Evolutionary conservation across 225 moss, liverwort and hornwort species (phyloP).

Genomic region (Sphagnum tenellum): DNA sequence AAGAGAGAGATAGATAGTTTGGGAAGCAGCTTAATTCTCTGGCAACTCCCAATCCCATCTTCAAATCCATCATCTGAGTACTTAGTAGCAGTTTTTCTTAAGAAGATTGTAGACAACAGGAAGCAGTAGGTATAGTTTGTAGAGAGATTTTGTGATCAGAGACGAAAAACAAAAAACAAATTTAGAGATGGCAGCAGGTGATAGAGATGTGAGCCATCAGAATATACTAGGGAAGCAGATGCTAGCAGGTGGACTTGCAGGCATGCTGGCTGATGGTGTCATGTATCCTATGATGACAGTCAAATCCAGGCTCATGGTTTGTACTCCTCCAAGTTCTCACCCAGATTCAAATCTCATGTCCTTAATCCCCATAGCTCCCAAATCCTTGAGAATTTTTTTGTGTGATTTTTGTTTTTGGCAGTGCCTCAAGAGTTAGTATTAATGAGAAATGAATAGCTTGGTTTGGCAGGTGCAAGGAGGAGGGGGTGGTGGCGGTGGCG

Average conservation of each 20-base stretch:
- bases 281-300: constrained; percentile 99
- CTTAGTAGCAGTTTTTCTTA: too few relatives aligned
- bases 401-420: neutral
- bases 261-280: constrained; percentile 67
- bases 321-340: neutral
- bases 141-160: too few relatives aligned
- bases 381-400: neutral
- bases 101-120: too few relatives aligned
- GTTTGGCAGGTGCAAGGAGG: constrained; percentile 54
- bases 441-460: neutral
- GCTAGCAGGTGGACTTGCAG: constrained; percentile 73
- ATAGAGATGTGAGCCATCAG: constrained; percentile 17
- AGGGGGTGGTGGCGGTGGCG: constrained; percentile 13
- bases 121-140: too few relatives aligned
- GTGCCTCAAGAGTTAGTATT: neutral
- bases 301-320: constrained; percentile 87
- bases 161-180: too few relatives aligned
- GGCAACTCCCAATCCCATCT: too few relatives aligned
- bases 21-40: too few relatives aligned
- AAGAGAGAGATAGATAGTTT: too few relatives aligned
- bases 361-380: neutral
- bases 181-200: constrained; percentile 13
- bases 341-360: neutral
- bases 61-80: too few relatives aligned
- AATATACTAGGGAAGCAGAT: constrained; percentile 56